A percentile compares a stretch with the other conserved stretches of the same genome.
These are phyloP conservation scores for Penicillium rolfsii DNA, from an alignment of 2,329 filamentous ascomycete genomes.

Conservation along the genomic window DNA sequence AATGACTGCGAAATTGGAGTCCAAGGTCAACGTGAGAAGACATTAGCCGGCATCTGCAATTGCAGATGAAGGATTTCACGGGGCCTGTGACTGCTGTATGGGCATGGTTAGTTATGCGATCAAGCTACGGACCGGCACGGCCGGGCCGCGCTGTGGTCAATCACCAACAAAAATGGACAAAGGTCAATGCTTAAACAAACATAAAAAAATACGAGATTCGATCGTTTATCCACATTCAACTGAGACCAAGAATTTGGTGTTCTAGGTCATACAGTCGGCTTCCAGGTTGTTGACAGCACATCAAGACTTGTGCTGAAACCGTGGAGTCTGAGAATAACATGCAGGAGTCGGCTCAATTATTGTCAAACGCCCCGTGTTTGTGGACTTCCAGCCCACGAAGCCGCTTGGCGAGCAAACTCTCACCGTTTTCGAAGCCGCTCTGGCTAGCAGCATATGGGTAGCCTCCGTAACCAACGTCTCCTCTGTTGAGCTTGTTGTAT, in stretches of 20 bases:
- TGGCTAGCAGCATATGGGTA: conserved; percentile 52
- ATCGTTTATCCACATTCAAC: not conserved
- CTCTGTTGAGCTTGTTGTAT: conserved; percentile 71
- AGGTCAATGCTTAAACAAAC: conserved; percentile 8
- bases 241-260: not conserved
- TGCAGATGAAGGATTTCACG: not conserved
- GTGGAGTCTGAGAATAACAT: not conserved
- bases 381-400: conserved; percentile 65
- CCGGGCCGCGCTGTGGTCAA: conserved; percentile 3
- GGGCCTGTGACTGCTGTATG: not conserved
- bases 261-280: not conserved
- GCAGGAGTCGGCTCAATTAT: conserved; percentile 15
- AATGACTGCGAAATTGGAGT: not conserved
- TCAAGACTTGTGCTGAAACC: not conserved
- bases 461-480: conserved; percentile 66
- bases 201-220: not conserved
- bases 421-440: conserved; percentile 54
- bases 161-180: not conserved
- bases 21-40: not conserved
- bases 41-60: not conserved
- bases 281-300: not conserved
- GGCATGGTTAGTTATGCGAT: conserved; percentile 15
- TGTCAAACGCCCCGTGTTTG: conserved; percentile 25
- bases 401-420: conserved; percentile 71
- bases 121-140: conserved; percentile 11